A percentile compares a stretch with the other conserved stretches of the same genome.
Evolutionary conservation across 805 yeast species (phyloP).

Genomic region (Saccharomycopsis malanga): DNA sequence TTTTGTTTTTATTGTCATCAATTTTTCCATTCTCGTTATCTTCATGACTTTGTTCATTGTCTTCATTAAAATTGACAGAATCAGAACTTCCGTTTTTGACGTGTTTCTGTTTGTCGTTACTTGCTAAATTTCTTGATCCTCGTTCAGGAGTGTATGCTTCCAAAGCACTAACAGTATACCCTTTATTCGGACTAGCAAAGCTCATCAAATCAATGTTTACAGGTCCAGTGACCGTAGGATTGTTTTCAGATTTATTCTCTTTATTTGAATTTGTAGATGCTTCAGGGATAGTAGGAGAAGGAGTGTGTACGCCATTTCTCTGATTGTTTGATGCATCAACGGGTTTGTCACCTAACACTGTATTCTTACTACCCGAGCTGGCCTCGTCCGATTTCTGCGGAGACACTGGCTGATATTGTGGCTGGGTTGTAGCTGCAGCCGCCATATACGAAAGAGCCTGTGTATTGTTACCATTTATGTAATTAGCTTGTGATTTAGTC

Average conservation of each 20-base stretch:
- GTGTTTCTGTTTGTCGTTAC: conserved; percentile 9
- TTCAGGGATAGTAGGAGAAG: conserved; percentile 4
- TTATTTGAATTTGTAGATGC: conserved; percentile 5
- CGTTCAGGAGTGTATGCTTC: conserved; percentile 64
- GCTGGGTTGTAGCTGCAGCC: conserved; percentile 26
- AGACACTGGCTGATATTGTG: conserved; percentile 19
- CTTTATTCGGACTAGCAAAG: conserved; percentile 33
- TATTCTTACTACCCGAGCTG: neutral
- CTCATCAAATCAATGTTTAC: conserved; percentile 21
- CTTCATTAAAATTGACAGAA: no score
- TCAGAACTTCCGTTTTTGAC: conserved; percentile 6
- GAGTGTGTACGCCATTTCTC: conserved; percentile 10
- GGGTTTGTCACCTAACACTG: neutral
- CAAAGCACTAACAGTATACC: conserved; percentile 42
- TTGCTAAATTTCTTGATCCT: conserved; percentile 28
- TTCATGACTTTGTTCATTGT: neutral
- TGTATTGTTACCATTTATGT: conserved; percentile 16
- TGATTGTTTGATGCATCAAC: neutral
- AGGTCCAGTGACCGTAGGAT: neutral
- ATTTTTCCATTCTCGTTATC: conserved; percentile 2
- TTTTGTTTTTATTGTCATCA: conserved; percentile 7
- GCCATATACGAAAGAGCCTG: conserved; percentile 34
- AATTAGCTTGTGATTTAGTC: neutral
- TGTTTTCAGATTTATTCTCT: conserved; percentile 14
- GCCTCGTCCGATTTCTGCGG: conserved; percentile 4